Conservation (phyloP, 495 filamentous ascomycete genomes). For the Parmelia sp. region DNA sequence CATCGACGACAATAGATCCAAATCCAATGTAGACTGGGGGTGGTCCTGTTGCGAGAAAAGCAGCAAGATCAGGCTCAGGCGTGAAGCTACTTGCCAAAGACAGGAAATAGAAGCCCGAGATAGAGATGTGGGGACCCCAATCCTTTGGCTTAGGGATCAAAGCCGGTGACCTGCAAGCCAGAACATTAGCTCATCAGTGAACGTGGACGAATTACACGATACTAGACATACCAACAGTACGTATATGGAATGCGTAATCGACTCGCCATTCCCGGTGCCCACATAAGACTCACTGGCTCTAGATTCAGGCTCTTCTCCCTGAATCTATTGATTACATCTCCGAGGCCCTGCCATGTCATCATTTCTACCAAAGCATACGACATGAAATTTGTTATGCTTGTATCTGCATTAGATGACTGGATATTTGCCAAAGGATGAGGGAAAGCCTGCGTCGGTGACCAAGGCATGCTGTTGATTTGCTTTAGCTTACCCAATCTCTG, state of each 20-base stretch:
- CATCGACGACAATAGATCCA: conserved; percentile 74
- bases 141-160: conserved; percentile 74
- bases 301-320: conserved; percentile 58
- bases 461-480: conserved; percentile 48
- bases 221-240: conserved; percentile 58
- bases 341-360: conserved; percentile 76
- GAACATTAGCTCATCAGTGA: background rate
- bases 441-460: conserved; percentile 47
- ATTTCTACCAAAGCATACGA: conserved; percentile 71
- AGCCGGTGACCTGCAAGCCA: conserved; percentile 52
- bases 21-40: conserved; percentile 78
- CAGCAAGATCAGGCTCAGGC: conserved; percentile 54
- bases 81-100: conserved; percentile 56
- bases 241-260: conserved; percentile 66
- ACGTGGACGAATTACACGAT: background rate
- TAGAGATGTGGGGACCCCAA: conserved; percentile 64
- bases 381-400: conserved; percentile 60
- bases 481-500: conserved; percentile 1
- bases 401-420: conserved; percentile 45
- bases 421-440: conserved; percentile 53
- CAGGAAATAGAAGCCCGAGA: conserved; percentile 72
- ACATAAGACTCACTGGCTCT: conserved; percentile 59
- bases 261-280: conserved; percentile 58
- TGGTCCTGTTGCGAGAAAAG: conserved; percentile 59
- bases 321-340: conserved; percentile 69